Percentiles rank a stretch among this genome's conserved stretches.
Conservation (phyloP, 208 protist genomes). For the Spongospora subterranea region DNA sequence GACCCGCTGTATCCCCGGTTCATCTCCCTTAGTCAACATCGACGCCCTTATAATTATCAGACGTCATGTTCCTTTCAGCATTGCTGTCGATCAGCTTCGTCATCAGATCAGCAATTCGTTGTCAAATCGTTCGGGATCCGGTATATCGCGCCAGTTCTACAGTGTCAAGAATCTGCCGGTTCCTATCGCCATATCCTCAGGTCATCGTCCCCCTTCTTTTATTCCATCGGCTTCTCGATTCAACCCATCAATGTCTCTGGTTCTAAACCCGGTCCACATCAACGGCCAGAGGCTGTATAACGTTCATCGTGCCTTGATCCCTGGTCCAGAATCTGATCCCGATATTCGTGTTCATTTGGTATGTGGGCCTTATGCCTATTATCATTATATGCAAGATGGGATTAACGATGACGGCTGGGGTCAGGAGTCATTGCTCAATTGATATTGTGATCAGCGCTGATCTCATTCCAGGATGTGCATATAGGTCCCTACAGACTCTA, state of each 20-base stretch:
- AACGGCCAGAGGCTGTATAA: conserved; percentile 29
- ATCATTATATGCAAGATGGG: conserved; percentile 59
- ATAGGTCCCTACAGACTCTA: conserved; percentile 62
- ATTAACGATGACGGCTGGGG: conserved; percentile 40
- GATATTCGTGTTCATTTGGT: not conserved
- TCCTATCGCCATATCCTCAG: too few species aligned
- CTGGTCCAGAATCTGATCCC: not conserved
- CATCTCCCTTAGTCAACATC: not conserved
- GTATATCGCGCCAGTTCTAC: too few species aligned
- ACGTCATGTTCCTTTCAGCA: not conserved
- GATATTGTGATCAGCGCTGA: not conserved
- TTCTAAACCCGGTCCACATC: not conserved
- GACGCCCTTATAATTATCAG: not conserved
- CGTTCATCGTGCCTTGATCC: not conserved
- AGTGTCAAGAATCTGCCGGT: too few species aligned
- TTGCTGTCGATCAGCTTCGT: not conserved
- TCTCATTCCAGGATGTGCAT: conserved; percentile 60
- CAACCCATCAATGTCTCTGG: not conserved
- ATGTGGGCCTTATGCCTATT: conserved; percentile 39
- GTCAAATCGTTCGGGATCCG: too few species aligned
- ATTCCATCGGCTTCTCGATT: not conserved
- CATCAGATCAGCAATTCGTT: not conserved
- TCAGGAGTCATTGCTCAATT: not conserved
- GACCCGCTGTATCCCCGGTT: not conserved
- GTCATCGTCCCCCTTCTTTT: not conserved